These are phyloP conservation scores for Lithohypha guttulata DNA, from an alignment of 2,329 filamentous ascomycete genomes.

Conservation along the genomic window DNA sequence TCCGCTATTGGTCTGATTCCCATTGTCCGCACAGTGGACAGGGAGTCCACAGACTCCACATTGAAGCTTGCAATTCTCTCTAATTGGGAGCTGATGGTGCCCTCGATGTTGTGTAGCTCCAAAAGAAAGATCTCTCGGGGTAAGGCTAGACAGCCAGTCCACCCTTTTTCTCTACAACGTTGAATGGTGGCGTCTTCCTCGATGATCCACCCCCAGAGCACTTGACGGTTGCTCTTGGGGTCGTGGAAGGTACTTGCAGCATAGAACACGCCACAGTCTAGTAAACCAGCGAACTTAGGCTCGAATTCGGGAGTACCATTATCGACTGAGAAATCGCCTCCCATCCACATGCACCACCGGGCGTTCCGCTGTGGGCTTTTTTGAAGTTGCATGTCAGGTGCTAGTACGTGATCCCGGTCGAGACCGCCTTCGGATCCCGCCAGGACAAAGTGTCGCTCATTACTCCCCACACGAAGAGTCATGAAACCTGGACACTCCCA, in stretches of 20 bases:
- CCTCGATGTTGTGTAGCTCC: constrained; percentile 28
- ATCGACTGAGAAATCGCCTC: constrained; percentile 20
- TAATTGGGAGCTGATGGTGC: constrained; percentile 28
- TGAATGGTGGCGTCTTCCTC: constrained; percentile 40
- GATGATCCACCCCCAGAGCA: constrained; percentile 41
- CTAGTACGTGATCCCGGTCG: constrained; percentile 11
- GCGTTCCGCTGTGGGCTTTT: constrained; percentile 20
- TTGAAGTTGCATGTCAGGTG: constrained; percentile 10
- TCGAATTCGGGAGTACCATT: constrained; percentile 22
- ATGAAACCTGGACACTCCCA: constrained; percentile 42
- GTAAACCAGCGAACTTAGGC: constrained; percentile 34
- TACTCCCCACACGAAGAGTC: constrained; percentile 27
- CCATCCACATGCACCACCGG: constrained; percentile 36
- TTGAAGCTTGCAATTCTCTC: constrained; percentile 29
- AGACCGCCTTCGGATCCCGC: constrained; percentile 35
- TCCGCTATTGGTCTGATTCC: constrained; percentile 2
- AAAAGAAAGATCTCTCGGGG: constrained; percentile 34
- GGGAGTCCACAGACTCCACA: constrained; percentile 14
- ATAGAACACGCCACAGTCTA: constrained; percentile 41
- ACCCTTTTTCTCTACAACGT: constrained; percentile 35
- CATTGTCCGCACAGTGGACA: constrained; percentile 3
- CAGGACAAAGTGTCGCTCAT: constrained; percentile 32
- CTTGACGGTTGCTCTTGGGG: constrained; percentile 29
- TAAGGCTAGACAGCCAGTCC: constrained; percentile 40
- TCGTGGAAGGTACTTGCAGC: constrained; percentile 42